A percentile compares a stretch with the other conserved stretches of the same genome.
These are phyloP conservation scores for Calonectria hawksworthii DNA, from an alignment of 2,329 filamentous ascomycete genomes.

Conservation along the genomic window DNA sequence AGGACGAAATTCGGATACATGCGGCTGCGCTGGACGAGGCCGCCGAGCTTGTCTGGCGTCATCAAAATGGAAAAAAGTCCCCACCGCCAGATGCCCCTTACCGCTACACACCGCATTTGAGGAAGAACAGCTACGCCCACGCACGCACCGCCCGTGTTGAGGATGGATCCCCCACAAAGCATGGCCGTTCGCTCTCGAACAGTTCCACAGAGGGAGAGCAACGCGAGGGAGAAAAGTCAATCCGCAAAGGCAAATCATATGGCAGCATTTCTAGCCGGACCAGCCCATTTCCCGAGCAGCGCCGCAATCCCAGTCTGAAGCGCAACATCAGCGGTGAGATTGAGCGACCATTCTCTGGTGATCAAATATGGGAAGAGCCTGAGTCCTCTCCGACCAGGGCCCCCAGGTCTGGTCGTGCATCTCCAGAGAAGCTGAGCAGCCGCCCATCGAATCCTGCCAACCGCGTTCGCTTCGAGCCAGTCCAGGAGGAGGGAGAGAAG, in stretches of 20 bases:
- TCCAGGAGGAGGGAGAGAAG: conserved; percentile 54
- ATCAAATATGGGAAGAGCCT: conserved; percentile 92
- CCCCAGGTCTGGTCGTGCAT: conserved; percentile 44
- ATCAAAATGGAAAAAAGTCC: conserved; percentile 70
- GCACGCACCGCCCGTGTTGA: conserved; percentile 73
- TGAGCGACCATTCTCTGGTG: conserved; percentile 77
- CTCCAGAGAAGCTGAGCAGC: conserved; percentile 49
- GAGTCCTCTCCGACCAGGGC: conserved; percentile 56
- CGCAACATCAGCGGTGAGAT: conserved; percentile 80
- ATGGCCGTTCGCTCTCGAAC: conserved; percentile 61
- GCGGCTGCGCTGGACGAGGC: conserved; percentile 82
- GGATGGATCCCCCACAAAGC: conserved; percentile 46
- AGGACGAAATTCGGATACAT: conserved; percentile 76
- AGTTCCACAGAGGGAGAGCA: conserved; percentile 66
- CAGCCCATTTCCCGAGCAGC: conserved; percentile 55
- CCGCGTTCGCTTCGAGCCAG: conserved; percentile 56
- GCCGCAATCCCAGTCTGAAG: conserved; percentile 75
- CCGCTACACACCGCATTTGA: conserved; percentile 76
- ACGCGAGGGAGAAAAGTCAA: conserved; percentile 29
- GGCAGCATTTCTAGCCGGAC: conserved; percentile 55
- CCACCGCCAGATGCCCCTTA: conserved; percentile 75
- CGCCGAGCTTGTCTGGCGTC: conserved; percentile 83
- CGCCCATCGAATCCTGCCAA: conserved; percentile 51
- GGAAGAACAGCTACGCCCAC: conserved; percentile 79
- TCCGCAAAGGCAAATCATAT: conserved; percentile 56